These are phyloP conservation scores for Epichloe scottii DNA, from an alignment of 2,329 filamentous ascomycete species.

Conservation along the genomic window DNA sequence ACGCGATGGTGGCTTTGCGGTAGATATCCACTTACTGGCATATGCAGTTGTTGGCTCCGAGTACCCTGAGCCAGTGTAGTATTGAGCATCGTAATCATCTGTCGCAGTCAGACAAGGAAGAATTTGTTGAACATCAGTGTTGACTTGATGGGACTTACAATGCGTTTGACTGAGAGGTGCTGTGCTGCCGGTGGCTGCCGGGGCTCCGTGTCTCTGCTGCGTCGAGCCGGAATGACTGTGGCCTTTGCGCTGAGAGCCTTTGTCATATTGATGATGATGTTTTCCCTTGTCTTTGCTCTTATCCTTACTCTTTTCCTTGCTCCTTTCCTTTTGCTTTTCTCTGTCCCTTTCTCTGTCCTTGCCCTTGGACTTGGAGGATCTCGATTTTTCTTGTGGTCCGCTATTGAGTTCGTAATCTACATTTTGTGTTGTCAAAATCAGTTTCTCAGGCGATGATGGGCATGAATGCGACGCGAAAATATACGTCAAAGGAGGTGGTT, in stretches of 20 bases:
- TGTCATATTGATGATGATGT: neutral
- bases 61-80: neutral
- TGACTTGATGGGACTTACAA: neutral
- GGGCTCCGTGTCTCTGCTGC: neutral
- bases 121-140: neutral
- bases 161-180: neutral
- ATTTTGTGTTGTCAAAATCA: neutral
- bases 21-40: neutral
- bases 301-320: neutral
- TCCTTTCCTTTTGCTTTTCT: neutral
- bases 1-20: neutral
- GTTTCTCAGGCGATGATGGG: too few species aligned
- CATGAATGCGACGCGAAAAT: neutral
- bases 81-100: neutral
- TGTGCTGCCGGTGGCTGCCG: neutral
- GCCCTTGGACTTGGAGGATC: neutral
- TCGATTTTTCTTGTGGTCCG: neutral
- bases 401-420: slow-evolving; percentile 2
- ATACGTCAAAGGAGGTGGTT: neutral
- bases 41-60: neutral
- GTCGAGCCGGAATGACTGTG: neutral
- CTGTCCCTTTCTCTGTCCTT: neutral
- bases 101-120: neutral
- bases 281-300: neutral
- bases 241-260: neutral